Percentiles rank a stretch among this genome's conserved stretches.
Evolutionary conservation across 257 asterid genomes (phyloP).

Genomic region (Catharanthus roseus): DNA sequence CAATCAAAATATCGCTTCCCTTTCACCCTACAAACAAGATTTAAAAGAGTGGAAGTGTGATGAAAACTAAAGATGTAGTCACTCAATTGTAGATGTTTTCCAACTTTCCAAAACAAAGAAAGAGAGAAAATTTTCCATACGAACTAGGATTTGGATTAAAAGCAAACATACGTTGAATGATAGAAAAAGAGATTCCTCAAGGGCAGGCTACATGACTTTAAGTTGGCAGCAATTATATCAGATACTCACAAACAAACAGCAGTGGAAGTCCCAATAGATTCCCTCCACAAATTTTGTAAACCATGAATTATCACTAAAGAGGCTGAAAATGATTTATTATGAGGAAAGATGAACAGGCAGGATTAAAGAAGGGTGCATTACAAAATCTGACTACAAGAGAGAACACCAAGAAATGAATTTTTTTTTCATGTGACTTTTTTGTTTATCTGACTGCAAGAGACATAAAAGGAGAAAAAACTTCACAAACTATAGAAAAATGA

Average conservation of each 20-base stretch:
- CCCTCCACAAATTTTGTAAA: background rate
- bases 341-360: background rate
- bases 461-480: background rate
- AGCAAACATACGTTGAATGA: background rate
- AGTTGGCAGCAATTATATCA: background rate
- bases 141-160: background rate
- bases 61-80: slow-evolving; percentile 4
- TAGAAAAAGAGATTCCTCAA: background rate
- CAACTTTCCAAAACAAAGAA: background rate
- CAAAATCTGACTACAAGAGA: background rate
- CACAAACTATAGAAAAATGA: background rate
- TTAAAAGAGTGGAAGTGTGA: background rate
- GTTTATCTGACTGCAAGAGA: background rate
- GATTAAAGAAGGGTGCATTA: background rate
- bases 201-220: background rate
- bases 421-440: too few species aligned
- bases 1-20: slow-evolving; percentile 85
- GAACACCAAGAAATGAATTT: background rate
- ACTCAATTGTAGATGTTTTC: background rate
- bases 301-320: background rate
- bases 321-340: background rate
- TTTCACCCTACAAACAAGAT: slow-evolving; percentile 55
- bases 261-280: background rate
- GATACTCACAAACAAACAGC: background rate
- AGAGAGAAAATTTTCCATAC: background rate